phyloP scores from a whole-genome alignment of 306 rosid species.

The Aeschynomene evenia region DNA sequence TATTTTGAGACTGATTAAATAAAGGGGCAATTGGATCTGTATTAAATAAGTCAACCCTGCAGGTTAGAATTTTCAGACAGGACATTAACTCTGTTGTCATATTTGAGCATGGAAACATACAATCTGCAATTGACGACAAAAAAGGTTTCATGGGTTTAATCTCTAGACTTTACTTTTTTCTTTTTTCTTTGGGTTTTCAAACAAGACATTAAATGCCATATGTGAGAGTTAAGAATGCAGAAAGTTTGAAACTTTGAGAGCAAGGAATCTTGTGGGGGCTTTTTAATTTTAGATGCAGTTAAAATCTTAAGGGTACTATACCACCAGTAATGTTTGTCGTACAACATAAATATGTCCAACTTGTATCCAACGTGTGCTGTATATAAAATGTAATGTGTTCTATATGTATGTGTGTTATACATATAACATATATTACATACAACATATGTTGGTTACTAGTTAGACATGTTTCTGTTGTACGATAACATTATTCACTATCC shows the following conservation, averaged over 20 bases:
- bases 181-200: background rate
- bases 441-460: no score
- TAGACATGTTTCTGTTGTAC: no score
- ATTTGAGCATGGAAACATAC: conserved; percentile 23
- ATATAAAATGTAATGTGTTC: no score
- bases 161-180: background rate
- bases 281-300: conserved; percentile 24
- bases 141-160: conserved; percentile 31
- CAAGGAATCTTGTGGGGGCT: conserved; percentile 35
- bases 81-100: conserved; percentile 33
- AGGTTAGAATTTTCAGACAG: conserved; percentile 36
- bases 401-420: no score
- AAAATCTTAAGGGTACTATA: conserved; percentile 15
- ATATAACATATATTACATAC: no score
- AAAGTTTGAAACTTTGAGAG: conserved; percentile 33
- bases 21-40: conserved; percentile 15
- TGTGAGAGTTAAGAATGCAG: conserved; percentile 1
- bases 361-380: no score
- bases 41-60: conserved; percentile 40
- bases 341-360: no score
- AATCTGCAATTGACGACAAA: conserved; percentile 32
- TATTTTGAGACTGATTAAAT: background rate
- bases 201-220: conserved; percentile 29
- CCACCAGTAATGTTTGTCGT: no score
- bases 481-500: no score